Base-by-base conservation (phyloP, 2,329 filamentous ascomycete genomes). In the Epichloe baconii region DNA sequence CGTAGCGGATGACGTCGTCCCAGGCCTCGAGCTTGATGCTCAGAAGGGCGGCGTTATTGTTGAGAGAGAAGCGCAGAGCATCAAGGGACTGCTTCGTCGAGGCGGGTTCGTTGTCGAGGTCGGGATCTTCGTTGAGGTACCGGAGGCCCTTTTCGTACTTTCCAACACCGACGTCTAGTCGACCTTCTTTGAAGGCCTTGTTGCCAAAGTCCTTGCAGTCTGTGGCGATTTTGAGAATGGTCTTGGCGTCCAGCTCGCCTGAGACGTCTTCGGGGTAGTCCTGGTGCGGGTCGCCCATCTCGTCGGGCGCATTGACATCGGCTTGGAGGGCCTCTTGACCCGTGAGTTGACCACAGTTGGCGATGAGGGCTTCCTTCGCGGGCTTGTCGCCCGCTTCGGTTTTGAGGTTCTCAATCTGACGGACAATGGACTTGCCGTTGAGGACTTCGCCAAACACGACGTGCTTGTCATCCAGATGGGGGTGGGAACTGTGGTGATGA, bases 401-500 rank as follows among this genome's bases (percentile, higher is more conserved):
- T 49, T 76, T 75, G 55, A 88, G 73, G 68, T 93, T 93, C 72
- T 98, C 93, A 62, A 97, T 83, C 67, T 90, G 83, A 57, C 93
- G 85, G 36, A 97, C 80, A 38, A 96, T 74, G 55, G 87, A 90
- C 77, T 96, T 97, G 63, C 93, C 93, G 54, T 83, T 86, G 63
- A 96, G 79, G 51, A 97, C 91, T 66, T 96, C 85, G 56, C 93
- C 93, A 61, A 96, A 98, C 23, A 98, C 90, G 45, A 97, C 93
- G 71, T 98, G 91, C 77, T 98, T 98, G 66, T 82, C 82, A 67
- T 98, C 90, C 40, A 97, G 80, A 68, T 97, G 93, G 46, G 90
- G 14, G 93, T 97, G n/a, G 83, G 77, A 34, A 95, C 88, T 15
- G 93, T 97, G 47, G 93, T 98, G 61, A 97, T 76, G 78, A 98